Evolutionary conservation across 352 stramenopile genomes (phyloP).

Genomic region (Phytophthora boehmeriae): DNA sequence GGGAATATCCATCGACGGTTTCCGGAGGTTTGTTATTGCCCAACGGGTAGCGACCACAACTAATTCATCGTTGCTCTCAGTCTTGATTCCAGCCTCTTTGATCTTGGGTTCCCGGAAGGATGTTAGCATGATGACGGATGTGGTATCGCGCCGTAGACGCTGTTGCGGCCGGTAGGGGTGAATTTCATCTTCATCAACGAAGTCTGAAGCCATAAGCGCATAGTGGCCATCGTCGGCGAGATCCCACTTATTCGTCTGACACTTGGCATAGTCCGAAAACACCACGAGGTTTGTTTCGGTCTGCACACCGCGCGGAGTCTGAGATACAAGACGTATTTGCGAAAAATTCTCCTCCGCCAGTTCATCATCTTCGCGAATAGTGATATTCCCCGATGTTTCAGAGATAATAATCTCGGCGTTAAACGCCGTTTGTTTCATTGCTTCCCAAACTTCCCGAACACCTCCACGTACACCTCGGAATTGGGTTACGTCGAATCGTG

Average conservation of each 20-base stretch:
- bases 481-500: slow-evolving; percentile 59
- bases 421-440: slow-evolving; percentile 49
- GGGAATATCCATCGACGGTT: slow-evolving; percentile 21
- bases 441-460: slow-evolving; percentile 56
- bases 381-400: slow-evolving; percentile 68
- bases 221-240: slow-evolving; percentile 33
- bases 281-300: slow-evolving; percentile 50
- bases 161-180: slow-evolving; percentile 55
- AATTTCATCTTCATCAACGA: slow-evolving; percentile 52
- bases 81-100: not conserved
- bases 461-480: slow-evolving; percentile 42
- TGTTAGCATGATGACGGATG: slow-evolving; percentile 38
- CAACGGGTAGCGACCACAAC: slow-evolving; percentile 38
- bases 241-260: not conserved
- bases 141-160: slow-evolving; percentile 52
- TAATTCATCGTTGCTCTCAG: slow-evolving; percentile 18
- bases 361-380: slow-evolving; percentile 76
- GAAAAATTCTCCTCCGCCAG: slow-evolving; percentile 48
- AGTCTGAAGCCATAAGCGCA: slow-evolving; percentile 51
- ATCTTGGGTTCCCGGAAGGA: slow-evolving; percentile 28
- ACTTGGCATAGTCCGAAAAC: slow-evolving; percentile 38
- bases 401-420: slow-evolving; percentile 80
- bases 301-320: slow-evolving; percentile 27
- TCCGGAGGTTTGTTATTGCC: slow-evolving; percentile 26
- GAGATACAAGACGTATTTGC: slow-evolving; percentile 55